Evolutionary conservation across 1,284 basidiomycete species (phyloP), one percentile per base, ranked within the genome.

Genomic region (Cutaneotrichosporon daszewskae): DNA sequence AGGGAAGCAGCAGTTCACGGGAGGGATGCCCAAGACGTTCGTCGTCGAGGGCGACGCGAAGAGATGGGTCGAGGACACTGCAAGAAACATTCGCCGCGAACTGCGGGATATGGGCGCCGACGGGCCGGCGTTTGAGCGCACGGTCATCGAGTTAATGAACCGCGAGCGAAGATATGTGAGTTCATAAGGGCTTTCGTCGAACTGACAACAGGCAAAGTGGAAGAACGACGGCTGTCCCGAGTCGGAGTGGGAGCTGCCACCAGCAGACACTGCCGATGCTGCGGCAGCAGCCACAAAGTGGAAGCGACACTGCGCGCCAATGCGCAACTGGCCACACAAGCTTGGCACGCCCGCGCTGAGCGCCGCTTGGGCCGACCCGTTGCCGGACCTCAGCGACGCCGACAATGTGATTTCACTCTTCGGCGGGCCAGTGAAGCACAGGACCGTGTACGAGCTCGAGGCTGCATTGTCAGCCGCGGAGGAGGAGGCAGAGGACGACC

Each of bases 151-250:
- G 22, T 60, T 67, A 40, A 69, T 69, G 41, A 49, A 46, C 9
- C 45, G 59, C 20, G 66, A 69, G 41, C 41, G 54, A 10, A 58
- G 65, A 24, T 67, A 67, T 39, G 64, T 65, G 44, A 51, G 61
- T 56, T n/a, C 17, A 14, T 12, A 20, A 23, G 33, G 23, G 23
- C 20, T 8, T 14, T 18, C 37, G 38, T 23, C 34, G 5, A n/a
- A 14, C 43, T 39, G 9, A 42, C 31, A 19, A 10, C 35, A 68
- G 66, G 66, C 65, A 3, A 50, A 57, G 53, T 69, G 67, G 67
- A 69, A 69, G 47, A 69, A 67, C 45, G 64, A 66, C 13, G 54
- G 51, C 2, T 68, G 67, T 44, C 62, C 62, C 1, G 64, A 67
- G 45, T 34, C 43, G 4, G 53, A 58, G 14, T 69, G 66, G 49